Conservation (phyloP, 495 filamentous ascomycete genomes). For the Penicillium paradoxum region DNA sequence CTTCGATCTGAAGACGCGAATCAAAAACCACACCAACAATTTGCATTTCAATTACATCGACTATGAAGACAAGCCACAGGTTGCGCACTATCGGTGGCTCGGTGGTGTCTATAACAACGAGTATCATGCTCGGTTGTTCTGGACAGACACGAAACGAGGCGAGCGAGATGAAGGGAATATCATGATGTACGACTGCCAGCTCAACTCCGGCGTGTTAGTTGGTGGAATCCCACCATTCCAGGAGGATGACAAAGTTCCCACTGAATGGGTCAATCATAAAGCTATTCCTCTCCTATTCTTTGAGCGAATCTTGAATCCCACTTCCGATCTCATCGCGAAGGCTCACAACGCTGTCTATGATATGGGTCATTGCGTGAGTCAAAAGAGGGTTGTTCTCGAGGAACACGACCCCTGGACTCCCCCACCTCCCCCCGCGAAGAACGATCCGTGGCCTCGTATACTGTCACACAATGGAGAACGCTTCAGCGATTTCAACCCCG, state of each 20-base stretch:
- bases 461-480: slow-evolving; percentile 3
- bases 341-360: slow-evolving; percentile 8
- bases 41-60: slow-evolving; percentile 24
- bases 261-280: slow-evolving; percentile 15
- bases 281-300: slow-evolving; percentile 31
- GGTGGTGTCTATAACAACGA: slow-evolving; percentile 35
- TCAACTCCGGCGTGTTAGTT: slow-evolving; percentile 21
- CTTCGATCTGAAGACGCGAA: not conserved
- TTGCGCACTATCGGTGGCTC: slow-evolving; percentile 38
- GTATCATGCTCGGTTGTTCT: slow-evolving; percentile 28
- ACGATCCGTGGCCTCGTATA: slow-evolving; percentile 2
- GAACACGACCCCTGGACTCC: not conserved
- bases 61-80: not conserved
- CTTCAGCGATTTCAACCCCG: slow-evolving; percentile 2
- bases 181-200: slow-evolving; percentile 28
- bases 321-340: slow-evolving; percentile 7
- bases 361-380: slow-evolving; percentile 2
- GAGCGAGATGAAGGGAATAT: slow-evolving; percentile 16
- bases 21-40: slow-evolving; percentile 29
- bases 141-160: slow-evolving; percentile 28
- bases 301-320: slow-evolving; percentile 32
- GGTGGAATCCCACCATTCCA: slow-evolving; percentile 16
- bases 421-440: not conserved
- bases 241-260: slow-evolving; percentile 20
- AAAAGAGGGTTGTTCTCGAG: not conserved